Percentiles rank a stretch among this genome's conserved stretches.
phyloP scores from a whole-genome alignment of 108 stramenopile species.

The Fragilaria crotonensis region DNA sequence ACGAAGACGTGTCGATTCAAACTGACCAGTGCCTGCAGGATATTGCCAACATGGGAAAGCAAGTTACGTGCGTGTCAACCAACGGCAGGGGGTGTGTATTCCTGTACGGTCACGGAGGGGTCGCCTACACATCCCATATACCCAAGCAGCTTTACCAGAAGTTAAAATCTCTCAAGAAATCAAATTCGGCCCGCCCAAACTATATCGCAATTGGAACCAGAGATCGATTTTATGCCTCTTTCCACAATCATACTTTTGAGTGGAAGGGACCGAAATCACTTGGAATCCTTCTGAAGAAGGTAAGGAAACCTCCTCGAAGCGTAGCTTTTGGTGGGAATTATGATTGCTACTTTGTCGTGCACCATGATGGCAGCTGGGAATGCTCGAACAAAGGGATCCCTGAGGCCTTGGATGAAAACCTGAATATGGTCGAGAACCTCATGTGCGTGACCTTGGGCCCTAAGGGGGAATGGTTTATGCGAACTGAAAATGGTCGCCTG shows the following conservation, averaged over 20 bases:
- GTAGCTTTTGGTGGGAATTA: constrained; percentile 63
- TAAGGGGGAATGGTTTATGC: constrained; percentile 66
- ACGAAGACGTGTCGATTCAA: constrained; percentile 35
- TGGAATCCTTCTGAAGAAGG: constrained; percentile 44
- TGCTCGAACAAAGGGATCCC: constrained; percentile 55
- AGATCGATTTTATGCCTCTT: constrained; percentile 60
- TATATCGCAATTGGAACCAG: constrained; percentile 61
- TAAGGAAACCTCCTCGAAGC: constrained; percentile 23
- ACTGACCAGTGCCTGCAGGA: constrained; percentile 49
- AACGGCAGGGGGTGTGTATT: constrained; percentile 69
- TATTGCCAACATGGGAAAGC: constrained; percentile 41
- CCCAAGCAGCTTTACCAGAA: constrained; percentile 50
- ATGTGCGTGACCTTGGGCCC: constrained; percentile 60
- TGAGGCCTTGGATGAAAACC: constrained; percentile 39
- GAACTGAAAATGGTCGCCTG: constrained; percentile 62
- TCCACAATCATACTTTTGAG: constrained; percentile 50
- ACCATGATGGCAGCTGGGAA: constrained; percentile 72
- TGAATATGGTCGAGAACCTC: constrained; percentile 24
- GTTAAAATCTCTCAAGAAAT: constrained; percentile 32
- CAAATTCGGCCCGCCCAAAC: constrained; percentile 31
- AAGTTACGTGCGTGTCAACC: constrained; percentile 57
- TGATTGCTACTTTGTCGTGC: constrained; percentile 67
- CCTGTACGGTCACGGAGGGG: constrained; percentile 65
- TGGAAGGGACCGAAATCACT: constrained; percentile 57
- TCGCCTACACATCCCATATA: constrained; percentile 58